Evolutionary conservation across 179 eudicot species (phyloP).

Genomic region (Silene coronaria): DNA sequence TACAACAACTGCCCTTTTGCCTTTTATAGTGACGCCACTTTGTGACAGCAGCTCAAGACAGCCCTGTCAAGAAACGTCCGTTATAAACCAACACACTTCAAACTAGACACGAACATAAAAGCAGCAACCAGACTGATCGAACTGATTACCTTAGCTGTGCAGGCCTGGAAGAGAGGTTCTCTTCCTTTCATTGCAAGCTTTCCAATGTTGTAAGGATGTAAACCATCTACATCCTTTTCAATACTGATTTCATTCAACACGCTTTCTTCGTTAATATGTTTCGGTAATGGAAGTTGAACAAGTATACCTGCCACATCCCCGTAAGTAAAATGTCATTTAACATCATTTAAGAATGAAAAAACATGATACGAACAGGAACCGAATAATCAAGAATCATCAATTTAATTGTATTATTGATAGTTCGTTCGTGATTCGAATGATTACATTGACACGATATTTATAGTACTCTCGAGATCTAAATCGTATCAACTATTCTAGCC

Average conservation of each 20-base stretch:
- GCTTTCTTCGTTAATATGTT: constrained; percentile 87
- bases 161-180: constrained; percentile 82
- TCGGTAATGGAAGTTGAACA: constrained; percentile 94
- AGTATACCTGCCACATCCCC: constrained; percentile 56
- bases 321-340: neutral
- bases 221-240: constrained; percentile 96
- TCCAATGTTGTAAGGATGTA: constrained; percentile 94
- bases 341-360: neutral
- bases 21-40: constrained; percentile 70
- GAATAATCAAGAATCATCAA: neutral
- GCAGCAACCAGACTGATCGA: neutral
- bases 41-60: constrained; percentile 79
- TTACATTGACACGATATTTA: too few species aligned
- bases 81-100: neutral
- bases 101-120: neutral
- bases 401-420: too few species aligned
- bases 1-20: constrained; percentile 87
- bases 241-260: constrained; percentile 67
- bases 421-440: too few species aligned
- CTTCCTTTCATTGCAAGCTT: constrained; percentile 99
- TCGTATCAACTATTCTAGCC: too few species aligned
- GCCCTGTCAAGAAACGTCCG: constrained; percentile 42
- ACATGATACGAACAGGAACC: neutral
- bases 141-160: constrained; percentile 80
- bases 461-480: too few species aligned